phyloP scores from a whole-genome alignment of 1,139 yeast genomes.

The Candida anutae region DNA sequence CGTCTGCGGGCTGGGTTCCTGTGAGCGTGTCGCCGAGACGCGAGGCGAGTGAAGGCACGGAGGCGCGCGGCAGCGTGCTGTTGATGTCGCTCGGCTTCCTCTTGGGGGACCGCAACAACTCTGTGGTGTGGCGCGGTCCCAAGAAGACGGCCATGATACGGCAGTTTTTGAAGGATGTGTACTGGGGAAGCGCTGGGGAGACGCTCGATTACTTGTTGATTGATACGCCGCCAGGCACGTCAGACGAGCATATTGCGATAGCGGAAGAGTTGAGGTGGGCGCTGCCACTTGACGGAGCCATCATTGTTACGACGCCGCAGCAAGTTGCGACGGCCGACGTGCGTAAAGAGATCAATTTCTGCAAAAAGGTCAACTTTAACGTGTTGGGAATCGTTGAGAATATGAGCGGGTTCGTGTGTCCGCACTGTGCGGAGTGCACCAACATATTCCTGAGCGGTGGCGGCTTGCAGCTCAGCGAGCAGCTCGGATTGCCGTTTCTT shows the following conservation, averaged over 20 bases:
- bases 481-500: constrained; percentile 55
- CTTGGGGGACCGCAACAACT: constrained; percentile 72
- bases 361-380: constrained; percentile 36
- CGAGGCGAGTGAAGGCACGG: constrained; percentile 7
- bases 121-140: constrained; percentile 98
- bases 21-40: constrained; percentile 41
- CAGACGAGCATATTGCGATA: constrained; percentile 95
- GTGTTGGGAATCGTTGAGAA: constrained; percentile 39
- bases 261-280: constrained; percentile 78
- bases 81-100: constrained; percentile 92
- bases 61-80: constrained; percentile 36
- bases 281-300: constrained; percentile 39
- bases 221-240: constrained; percentile 98
- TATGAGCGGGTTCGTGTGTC: constrained; percentile 48
- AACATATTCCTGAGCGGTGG: constrained; percentile 92
- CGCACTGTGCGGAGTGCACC: constrained; percentile 85
- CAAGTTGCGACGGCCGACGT: constrained; percentile 51
- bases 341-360: constrained; percentile 41
- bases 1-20: constrained; percentile 87
- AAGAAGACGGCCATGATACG: constrained; percentile 96
- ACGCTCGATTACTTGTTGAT: constrained; percentile 74
- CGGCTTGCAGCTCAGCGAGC: constrained; percentile 63
- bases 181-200: too few relatives aligned
- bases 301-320: constrained; percentile 43
- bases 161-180: constrained; percentile 84